A percentile compares a stretch with the other conserved stretches of the same genome.
Evolutionary conservation across 306 rosid genomes (phyloP).

Genomic region (Rubus parviflorus): DNA sequence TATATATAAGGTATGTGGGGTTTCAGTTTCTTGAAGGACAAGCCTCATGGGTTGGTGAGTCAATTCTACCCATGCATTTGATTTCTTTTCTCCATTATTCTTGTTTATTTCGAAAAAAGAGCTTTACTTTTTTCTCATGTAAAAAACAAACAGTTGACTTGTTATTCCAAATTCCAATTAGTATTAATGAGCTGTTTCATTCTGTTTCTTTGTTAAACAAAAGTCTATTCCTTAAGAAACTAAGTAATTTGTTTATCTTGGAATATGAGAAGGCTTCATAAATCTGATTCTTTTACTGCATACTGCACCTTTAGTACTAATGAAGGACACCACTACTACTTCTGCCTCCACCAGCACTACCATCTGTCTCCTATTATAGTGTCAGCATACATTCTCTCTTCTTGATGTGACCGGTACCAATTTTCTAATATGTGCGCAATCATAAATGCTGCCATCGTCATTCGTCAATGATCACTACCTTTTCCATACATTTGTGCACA

Average conservation of each 20-base stretch:
- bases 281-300: neutral
- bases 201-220: neutral
- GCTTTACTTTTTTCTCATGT: neutral
- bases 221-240: neutral
- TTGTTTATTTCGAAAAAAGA: constrained; percentile 8
- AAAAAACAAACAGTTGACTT: neutral
- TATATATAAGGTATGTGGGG: constrained; percentile 64
- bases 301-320: neutral
- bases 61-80: constrained; percentile 52
- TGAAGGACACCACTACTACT: neutral
- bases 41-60: constrained; percentile 42
- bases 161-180: neutral
- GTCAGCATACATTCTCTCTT: neutral
- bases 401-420: no score
- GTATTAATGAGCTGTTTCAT: neutral
- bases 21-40: constrained; percentile 70
- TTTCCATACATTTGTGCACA: no score
- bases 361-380: neutral
- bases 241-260: neutral
- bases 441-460: no score
- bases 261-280: constrained; percentile 4
- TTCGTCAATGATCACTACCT: no score
- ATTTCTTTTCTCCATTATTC: constrained; percentile 14
- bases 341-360: neutral
- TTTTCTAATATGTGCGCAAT: no score